Percentiles rank a stretch among this genome's conserved stretches.
Evolutionary conservation across 2,329 filamentous ascomycete species (phyloP).

Genomic region (Epichloe gansuensis): DNA sequence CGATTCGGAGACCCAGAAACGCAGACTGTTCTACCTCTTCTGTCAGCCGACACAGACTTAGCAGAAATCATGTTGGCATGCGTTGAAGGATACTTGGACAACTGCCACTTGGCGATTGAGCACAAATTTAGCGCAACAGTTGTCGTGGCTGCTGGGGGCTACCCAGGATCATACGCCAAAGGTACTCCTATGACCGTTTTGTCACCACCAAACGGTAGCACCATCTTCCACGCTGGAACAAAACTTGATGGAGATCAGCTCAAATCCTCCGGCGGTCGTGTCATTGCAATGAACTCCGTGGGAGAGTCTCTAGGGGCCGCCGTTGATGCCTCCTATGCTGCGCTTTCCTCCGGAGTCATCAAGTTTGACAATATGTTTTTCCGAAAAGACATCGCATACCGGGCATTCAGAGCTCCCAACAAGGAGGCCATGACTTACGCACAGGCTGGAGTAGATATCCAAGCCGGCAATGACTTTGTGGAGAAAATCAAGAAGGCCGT

Average conservation of each 20-base stretch:
- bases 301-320: conserved; percentile 62
- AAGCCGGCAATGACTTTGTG: conserved; percentile 86
- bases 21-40: conserved; percentile 68
- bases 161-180: conserved; percentile 76
- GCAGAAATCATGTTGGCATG: conserved; percentile 83
- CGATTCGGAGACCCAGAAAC: conserved; percentile 88
- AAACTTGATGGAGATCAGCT: conserved; percentile 49
- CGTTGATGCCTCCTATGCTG: conserved; percentile 76
- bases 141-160: conserved; percentile 85
- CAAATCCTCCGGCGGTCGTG: conserved; percentile 71
- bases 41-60: conserved; percentile 68
- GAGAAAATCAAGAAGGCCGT: conserved; percentile 84
- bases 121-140: conserved; percentile 73
- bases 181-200: conserved; percentile 48
- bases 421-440: conserved; percentile 70
- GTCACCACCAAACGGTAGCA: conserved; percentile 31
- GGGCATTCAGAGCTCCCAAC: conserved; percentile 42
- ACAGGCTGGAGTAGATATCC: conserved; percentile 83
- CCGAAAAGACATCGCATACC: conserved; percentile 82
- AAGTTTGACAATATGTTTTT: conserved; percentile 83
- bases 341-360: conserved; percentile 54
- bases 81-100: conserved; percentile 59
- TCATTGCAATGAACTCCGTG: conserved; percentile 83
- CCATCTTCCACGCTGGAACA: conserved; percentile 91
- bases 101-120: conserved; percentile 54